A percentile compares a stretch with the other conserved stretches of the same genome.
These are phyloP conservation scores for Geotrichum candidum DNA, from an alignment of 1,139 yeast species.

Conservation along the genomic window DNA sequence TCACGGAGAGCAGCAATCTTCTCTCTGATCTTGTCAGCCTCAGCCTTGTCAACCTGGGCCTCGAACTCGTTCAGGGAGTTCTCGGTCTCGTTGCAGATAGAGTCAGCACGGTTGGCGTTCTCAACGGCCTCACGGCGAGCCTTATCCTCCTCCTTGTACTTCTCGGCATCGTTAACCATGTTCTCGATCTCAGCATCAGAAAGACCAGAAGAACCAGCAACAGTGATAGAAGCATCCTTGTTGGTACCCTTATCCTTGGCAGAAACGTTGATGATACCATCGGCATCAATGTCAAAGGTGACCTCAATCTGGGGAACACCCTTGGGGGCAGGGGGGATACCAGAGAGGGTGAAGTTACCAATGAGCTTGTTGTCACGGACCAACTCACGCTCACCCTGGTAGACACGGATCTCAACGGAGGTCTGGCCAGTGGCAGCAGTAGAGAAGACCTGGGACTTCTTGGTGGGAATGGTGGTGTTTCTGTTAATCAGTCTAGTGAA, in stretches of 20 bases:
- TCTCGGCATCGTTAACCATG: slow-evolving; percentile 98
- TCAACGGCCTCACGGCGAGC: slow-evolving; percentile 92
- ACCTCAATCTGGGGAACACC: slow-evolving; percentile 99
- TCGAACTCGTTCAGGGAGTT: slow-evolving; percentile 89
- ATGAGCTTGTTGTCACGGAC: slow-evolving; percentile 97
- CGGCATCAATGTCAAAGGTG: slow-evolving; percentile 95
- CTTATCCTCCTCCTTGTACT: slow-evolving; percentile 94
- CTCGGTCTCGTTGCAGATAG: slow-evolving; percentile 94
- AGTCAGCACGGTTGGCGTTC: slow-evolving; percentile 95
- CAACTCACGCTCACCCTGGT: slow-evolving; percentile 99
- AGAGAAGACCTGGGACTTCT: slow-evolving; percentile 94
- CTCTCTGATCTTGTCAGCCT: slow-evolving; percentile 78
- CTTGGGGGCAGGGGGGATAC: slow-evolving; percentile 97
- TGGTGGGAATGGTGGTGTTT: slow-evolving; percentile 96
- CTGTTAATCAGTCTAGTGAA: slow-evolving; percentile 96
- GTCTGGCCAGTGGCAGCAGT: slow-evolving; percentile 99
- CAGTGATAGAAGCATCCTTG: slow-evolving; percentile 98
- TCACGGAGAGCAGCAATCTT: slow-evolving; percentile 78
- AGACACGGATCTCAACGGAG: slow-evolving; percentile 95
- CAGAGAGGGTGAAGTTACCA: slow-evolving; percentile 94
- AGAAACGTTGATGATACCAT: slow-evolving; percentile 97
- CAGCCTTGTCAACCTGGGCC: slow-evolving; percentile 83
- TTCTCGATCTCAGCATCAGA: slow-evolving; percentile 94
- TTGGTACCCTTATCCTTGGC: slow-evolving; percentile 98
- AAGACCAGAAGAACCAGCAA: slow-evolving; percentile 97